A percentile compares a stretch with the other conserved stretches of the same genome.
Conservation (phyloP, 345 rosid genomes). For the Abelmoschus esculentus region DNA sequence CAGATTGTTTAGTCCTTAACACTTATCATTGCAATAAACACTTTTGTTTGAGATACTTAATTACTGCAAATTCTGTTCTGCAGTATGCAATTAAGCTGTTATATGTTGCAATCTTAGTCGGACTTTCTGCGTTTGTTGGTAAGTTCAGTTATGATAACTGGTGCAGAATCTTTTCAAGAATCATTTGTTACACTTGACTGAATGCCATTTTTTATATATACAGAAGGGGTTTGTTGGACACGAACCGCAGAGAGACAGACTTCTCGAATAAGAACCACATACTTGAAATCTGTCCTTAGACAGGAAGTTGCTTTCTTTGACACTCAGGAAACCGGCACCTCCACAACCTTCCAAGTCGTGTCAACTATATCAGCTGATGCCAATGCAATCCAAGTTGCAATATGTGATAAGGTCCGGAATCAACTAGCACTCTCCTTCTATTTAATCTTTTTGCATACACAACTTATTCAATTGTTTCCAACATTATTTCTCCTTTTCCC, state of each 20-base stretch:
- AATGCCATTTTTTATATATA: slow-evolving; percentile 4
- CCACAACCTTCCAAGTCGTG: slow-evolving; percentile 53
- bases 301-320: slow-evolving; percentile 65
- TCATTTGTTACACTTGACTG: no score
- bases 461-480: neutral
- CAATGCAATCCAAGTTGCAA: slow-evolving; percentile 57
- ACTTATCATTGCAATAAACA: no score
- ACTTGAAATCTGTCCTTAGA: slow-evolving; percentile 56
- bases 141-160: slow-evolving; percentile 14
- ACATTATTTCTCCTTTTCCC: neutral
- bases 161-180: no score
- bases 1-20: no score
- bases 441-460: no score
- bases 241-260: slow-evolving; percentile 67
- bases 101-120: slow-evolving; percentile 51
- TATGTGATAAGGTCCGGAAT: slow-evolving; percentile 46
- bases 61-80: neutral
- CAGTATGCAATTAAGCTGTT: slow-evolving; percentile 53
- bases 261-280: slow-evolving; percentile 48
- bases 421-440: no score
- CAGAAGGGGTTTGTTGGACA: slow-evolving; percentile 74
- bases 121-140: slow-evolving; percentile 57
- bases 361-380: slow-evolving; percentile 55
- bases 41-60: no score
- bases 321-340: slow-evolving; percentile 51